Base-by-base conservation (phyloP, 1,284 basidiomycete species). In the Heimioporus retisporus region DNA sequence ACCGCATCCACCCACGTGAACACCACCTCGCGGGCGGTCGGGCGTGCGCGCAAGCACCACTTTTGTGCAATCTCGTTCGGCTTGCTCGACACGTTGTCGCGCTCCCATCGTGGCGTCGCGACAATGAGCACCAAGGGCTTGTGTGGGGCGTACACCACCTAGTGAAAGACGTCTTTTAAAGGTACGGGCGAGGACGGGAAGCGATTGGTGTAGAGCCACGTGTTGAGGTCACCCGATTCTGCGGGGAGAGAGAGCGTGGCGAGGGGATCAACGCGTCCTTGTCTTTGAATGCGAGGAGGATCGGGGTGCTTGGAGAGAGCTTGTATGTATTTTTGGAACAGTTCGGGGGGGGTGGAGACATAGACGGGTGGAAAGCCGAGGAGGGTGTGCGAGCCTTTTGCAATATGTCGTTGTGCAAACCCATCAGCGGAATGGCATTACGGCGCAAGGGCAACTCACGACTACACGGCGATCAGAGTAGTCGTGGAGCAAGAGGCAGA, bases 1-100 rank as follows among this genome's bases (percentile, higher is more conserved):
- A 89, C 89, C 0, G 83, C 87, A 74, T 97, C 93, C 87, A 97
- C 95, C 90, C 91, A 94, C 11, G 91, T 86, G 79, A 96, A 97
- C 61, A 96, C 87, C 0, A 97, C 91, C 19, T 91, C 88, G 58
- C 88, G 83, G 14, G 78, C 81, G 2, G 55, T 59, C 58, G 63
- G 64, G 18, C 61, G 68, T 82, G 85, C 68, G 13, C 80, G 80
- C 54, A 81, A 70, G 60, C 85, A 85, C 95, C 95, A 96, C 65
- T 88, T 88, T 67, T 82, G 82, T 0, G 89, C 88, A 19, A 93
- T 81, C 60, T 86, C 84, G 42, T 77, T 78, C 8, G 96, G 78
- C 43, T 82, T 82, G 59, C 82, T 79, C 11, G 83, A 79, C 14
- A 90, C 85, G 44, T 78, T 76, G 19, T 77, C 78, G 28, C 83